Base-by-base conservation (phyloP, 2,329 filamentous ascomycete genomes). In the Neospermospora avenae region DNA sequence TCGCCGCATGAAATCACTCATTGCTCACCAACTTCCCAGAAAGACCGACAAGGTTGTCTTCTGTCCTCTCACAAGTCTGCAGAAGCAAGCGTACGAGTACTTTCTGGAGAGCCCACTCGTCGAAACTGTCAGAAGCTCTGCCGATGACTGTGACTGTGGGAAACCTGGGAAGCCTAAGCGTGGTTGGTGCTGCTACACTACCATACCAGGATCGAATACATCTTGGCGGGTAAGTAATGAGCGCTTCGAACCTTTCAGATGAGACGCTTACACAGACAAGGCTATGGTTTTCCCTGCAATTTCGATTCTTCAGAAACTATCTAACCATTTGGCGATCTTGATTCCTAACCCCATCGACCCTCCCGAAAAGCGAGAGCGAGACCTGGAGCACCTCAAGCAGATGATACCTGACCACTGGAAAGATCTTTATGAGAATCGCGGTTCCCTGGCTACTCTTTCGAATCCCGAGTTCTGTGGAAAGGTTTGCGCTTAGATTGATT, bases 11-110 rank as follows among this genome's bases (percentile, higher is more conserved):
- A 99, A 99, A 77, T 87, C 87, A 0, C 78, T 98, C 16, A 96
- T 99, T 62, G 91, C 92, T 0, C 80, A 96, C 69, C 93, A 99
- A 71, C 80, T 99, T 7, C 95, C 95, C 0, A 96, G 92, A 75
- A 99, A 99, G 80, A 93, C 85, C 35, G 95, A 99, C 72, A 86
- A 88, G 57, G 93, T 98, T 0, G 91, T 98, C 4, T 99, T 99
- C 71, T 99, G 95, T 68, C 92, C 92, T 1, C 80, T 99, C 20
- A 96, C 93, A 0, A 83, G 88, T 4, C 83, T 87, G 0, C 95
- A 99, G 74, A 82, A 84, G 13, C 82, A 87, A 34, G 93, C 93
- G 0, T 99, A 99, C 72, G 83, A 91, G 67, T 89, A 87, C 39
- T 89, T 95, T 57, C 77, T 96, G n/a, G 81, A 85, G 14, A 89